These are phyloP conservation scores for Auriculariales sp. DNA, from an alignment of 768 basidiomycete genomes.

Conservation along the genomic window DNA sequence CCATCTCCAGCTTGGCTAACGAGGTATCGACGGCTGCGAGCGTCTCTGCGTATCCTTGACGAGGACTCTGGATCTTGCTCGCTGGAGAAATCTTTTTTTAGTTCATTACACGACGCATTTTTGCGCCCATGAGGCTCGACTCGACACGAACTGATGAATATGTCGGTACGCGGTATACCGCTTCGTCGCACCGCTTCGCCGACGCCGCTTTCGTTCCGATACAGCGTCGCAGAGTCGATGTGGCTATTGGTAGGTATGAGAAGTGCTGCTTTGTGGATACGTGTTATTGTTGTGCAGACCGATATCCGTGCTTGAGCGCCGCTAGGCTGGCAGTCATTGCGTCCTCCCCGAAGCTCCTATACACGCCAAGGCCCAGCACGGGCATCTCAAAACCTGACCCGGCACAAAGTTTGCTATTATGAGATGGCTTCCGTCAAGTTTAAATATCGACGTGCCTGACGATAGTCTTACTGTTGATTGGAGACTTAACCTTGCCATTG, in stretches of 20 bases:
- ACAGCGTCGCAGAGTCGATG: conserved; percentile 58
- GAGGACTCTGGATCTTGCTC: conserved; percentile 43
- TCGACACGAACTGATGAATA: conserved; percentile 52
- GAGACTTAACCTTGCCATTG: background rate
- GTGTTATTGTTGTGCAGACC: conserved; percentile 17
- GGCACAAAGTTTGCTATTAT: background rate
- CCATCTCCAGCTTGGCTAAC: conserved; percentile 46
- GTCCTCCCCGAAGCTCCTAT: conserved; percentile 41
- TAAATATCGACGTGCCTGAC: background rate
- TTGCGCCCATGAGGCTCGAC: background rate
- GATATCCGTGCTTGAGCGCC: conserved; percentile 54
- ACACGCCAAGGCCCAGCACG: conserved; percentile 54
- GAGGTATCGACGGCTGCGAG: conserved; percentile 45
- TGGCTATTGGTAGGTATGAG: conserved; percentile 27
- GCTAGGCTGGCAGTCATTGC: conserved; percentile 39
- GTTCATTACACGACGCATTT: background rate
- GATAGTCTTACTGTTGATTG: background rate
- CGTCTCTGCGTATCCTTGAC: conserved; percentile 50
- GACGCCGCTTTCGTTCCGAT: conserved; percentile 23
- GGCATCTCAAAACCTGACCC: conserved; percentile 42
- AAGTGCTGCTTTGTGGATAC: background rate
- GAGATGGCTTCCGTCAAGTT: too few species aligned
- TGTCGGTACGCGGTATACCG: conserved; percentile 36
- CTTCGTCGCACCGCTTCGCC: conserved; percentile 21
- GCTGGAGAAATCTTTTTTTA: conserved; percentile 31